These are phyloP conservation scores for Russula compacta DNA, from an alignment of 768 basidiomycete species.

Conservation along the genomic window DNA sequence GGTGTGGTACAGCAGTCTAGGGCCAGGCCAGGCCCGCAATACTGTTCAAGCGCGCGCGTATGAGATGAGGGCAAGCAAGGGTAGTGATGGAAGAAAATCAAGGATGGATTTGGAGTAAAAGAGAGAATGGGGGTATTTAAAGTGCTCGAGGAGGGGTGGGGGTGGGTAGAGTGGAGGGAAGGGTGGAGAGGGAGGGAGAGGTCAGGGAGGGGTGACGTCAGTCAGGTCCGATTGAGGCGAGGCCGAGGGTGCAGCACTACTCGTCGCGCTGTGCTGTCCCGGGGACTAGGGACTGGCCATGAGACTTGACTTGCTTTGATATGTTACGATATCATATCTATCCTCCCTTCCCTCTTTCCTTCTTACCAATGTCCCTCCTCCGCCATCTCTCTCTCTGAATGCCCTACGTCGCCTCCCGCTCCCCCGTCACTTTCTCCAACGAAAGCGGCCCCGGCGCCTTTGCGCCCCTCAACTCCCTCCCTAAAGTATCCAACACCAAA, in stretches of 20 bases:
- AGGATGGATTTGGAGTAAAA: neutral
- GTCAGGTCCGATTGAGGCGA: neutral
- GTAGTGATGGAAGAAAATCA: neutral
- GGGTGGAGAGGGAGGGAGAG: no score
- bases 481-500: neutral
- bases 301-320: neutral
- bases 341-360: neutral
- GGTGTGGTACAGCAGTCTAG: neutral
- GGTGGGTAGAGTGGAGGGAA: neutral
- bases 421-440: conserved; percentile 13
- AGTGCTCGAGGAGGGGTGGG: neutral
- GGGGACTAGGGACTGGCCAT: neutral
- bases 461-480: conserved; percentile 11
- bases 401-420: conserved; percentile 20
- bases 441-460: conserved; percentile 18
- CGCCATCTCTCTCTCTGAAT: conserved; percentile 5
- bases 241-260: no score
- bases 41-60: neutral
- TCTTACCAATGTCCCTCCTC: neutral
- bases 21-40: neutral
- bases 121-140: neutral
- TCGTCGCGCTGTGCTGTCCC: neutral
- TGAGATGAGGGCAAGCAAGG: neutral
- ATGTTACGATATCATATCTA: conserved; percentile 8
- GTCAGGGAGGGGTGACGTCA: conserved; percentile 3